Conservation (phyloP, 23 red algal species). For the Porphyridium purpureum region DNA sequence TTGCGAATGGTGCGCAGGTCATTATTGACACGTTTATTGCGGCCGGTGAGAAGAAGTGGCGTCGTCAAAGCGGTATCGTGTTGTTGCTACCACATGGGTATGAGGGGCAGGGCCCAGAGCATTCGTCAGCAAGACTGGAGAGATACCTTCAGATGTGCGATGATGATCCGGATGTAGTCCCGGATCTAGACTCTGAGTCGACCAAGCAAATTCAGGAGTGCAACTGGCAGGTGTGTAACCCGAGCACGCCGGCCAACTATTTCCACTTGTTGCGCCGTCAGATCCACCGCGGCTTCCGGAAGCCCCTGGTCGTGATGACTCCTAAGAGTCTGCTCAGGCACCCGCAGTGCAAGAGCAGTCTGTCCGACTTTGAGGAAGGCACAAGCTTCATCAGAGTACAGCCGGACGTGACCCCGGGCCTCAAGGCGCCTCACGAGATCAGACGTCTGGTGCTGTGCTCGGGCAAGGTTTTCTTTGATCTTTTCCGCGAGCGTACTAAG, state of each 20-base stretch:
- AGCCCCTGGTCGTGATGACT: constrained; percentile 87
- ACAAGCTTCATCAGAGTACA: constrained; percentile 64
- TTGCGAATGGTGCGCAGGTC: constrained; percentile 95
- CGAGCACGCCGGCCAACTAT: constrained; percentile 92
- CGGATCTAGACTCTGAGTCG: constrained; percentile 53
- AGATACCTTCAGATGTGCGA: constrained; percentile 91
- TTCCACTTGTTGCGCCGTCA: constrained; percentile 94
- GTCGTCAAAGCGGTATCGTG: constrained; percentile 77
- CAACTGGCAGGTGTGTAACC: constrained; percentile 89
- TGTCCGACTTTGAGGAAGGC: constrained; percentile 52
- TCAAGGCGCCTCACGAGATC: constrained; percentile 35
- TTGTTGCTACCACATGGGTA: constrained; percentile 92
- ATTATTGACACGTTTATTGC: constrained; percentile 99
- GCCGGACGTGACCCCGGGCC: constrained; percentile 15
- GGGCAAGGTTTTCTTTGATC: constrained; percentile 94
- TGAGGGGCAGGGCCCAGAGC: constrained; percentile 95
- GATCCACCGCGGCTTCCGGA: constrained; percentile 90
- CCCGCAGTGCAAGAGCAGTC: constrained; percentile 32
- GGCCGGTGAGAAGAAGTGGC: constrained; percentile 97
- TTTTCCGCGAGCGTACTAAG: constrained; percentile 50
- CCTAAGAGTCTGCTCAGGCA: constrained; percentile 87
- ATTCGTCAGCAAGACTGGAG: constrained; percentile 90
- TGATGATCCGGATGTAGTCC: constrained; percentile 83
- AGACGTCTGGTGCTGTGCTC: constrained; percentile 65
- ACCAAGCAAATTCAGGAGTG: constrained; percentile 63